Base-by-base conservation (phyloP, 441 rosid species). In the Populus hybrid region DNA sequence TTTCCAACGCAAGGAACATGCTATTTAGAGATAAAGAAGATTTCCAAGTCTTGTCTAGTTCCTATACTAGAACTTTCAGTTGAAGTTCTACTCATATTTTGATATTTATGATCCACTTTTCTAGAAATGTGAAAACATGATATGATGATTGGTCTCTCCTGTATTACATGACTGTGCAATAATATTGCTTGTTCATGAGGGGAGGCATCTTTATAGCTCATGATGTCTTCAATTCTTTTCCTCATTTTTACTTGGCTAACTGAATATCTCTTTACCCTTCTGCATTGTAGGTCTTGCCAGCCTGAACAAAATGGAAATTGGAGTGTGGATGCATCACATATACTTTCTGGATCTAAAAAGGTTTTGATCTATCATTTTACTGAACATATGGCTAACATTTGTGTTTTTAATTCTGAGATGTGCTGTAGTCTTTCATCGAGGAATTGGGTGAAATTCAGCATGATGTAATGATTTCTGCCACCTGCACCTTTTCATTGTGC, bases 281-380 rank as follows among this genome's bases (percentile, higher is more conserved):
- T 68, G 76, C 76, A 79, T 77, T 84, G 18, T 73, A 91, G 97
- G 86, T 80, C 63, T 16, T 77, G 75, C 68, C 82, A 83, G 74
- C 85, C 79, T 85, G 78, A 82, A 81, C 88, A 84, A 80, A 87
- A 82, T 68, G 85, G 80, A 64, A 50, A 74, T 71, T 87, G 76
- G 81, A 77, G 59, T 71, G 87, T 63, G 23, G 89, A 86, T 77
- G 69, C 82, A 71, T 81, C 87, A 56, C 75, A 72, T 53, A 16
- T 75, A n/a, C 81, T 89, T 78, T 59, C 64, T 75, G 90, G 81
- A 85, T 78, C 81, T 56, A 82, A 87, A 82, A 91, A 92, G 99
- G 99, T 95, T 76, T 42, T 69, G 18, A 63, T 78, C 66, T 18
- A 18, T 67, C 75, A 40, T 64, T 21, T 11, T 40, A 45, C 64